phyloP scores from a whole-genome alignment of 148 eudicot species.

The Rhododendron griersonianum region DNA sequence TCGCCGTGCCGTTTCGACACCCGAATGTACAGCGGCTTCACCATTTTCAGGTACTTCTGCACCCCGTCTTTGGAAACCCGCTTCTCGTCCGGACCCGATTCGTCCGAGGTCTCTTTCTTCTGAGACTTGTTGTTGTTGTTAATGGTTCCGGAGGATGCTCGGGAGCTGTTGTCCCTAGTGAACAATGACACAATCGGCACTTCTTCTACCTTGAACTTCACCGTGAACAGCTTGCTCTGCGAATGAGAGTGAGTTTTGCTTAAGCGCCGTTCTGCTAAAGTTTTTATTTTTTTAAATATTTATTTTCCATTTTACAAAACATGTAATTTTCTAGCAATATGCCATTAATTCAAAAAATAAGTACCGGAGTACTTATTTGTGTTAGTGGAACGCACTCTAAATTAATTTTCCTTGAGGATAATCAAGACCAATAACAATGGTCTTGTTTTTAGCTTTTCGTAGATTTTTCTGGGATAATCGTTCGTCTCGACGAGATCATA shows the following conservation, averaged over 20 bases:
- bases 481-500: neutral
- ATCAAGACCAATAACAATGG: neutral
- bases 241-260: neutral
- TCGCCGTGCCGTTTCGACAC: constrained; percentile 45
- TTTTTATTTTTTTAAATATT: no score
- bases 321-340: no score
- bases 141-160: neutral
- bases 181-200: constrained; percentile 62
- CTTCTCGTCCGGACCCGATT: constrained; percentile 24
- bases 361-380: no score
- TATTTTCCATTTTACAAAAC: no score
- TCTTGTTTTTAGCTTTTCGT: neutral
- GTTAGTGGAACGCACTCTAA: neutral
- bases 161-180: constrained; percentile 36
- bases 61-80: constrained; percentile 45
- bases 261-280: neutral
- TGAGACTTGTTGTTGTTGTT: neutral
- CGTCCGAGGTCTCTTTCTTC: neutral
- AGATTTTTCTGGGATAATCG: neutral
- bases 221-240: constrained; percentile 35
- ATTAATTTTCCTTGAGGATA: neutral
- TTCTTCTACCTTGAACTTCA: constrained; percentile 59
- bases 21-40: constrained; percentile 62
- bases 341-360: no score
- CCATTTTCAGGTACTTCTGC: constrained; percentile 61